Evolutionary conservation across 768 basidiomycete species (phyloP).

Genomic region (Gautieria morchelliformis): DNA sequence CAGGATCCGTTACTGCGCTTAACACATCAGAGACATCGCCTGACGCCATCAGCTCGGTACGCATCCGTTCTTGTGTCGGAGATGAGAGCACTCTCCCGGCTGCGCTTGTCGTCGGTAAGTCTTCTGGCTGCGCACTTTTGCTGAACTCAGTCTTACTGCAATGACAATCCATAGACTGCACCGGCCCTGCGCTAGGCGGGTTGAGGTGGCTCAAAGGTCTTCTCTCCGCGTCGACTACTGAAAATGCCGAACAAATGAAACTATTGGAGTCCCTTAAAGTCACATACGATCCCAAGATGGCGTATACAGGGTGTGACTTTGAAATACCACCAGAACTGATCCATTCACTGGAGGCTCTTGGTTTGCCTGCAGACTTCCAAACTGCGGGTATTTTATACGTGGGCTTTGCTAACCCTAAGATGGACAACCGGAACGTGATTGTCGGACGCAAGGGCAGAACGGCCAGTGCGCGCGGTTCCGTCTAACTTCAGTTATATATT

Average conservation of each 20-base stretch:
- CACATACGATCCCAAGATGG: constrained; percentile 19
- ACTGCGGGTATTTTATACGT: constrained; percentile 11
- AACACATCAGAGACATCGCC: neutral
- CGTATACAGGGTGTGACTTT: constrained; percentile 15
- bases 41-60: neutral
- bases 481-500: neutral
- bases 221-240: constrained; percentile 7
- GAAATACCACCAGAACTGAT: constrained; percentile 5
- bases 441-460: constrained; percentile 12
- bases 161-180: neutral
- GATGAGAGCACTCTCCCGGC: constrained; percentile 1
- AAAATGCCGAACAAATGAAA: neutral
- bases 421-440: constrained; percentile 11
- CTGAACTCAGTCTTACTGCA: neutral
- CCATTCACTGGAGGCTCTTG: constrained; percentile 8
- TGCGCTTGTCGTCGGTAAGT: neutral
- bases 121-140: neutral
- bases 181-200: constrained; percentile 2
- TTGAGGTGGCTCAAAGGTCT: neutral
- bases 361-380: constrained; percentile 14
- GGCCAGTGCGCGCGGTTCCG: constrained; percentile 1
- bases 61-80: neutral
- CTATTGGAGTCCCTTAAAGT: constrained; percentile 13
- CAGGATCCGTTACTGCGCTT: constrained; percentile 5
- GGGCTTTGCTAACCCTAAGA: constrained; percentile 8